These are phyloP conservation scores for Metarhizium sp. DNA, from an alignment of 2,329 filamentous ascomycete genomes.

Conservation along the genomic window DNA sequence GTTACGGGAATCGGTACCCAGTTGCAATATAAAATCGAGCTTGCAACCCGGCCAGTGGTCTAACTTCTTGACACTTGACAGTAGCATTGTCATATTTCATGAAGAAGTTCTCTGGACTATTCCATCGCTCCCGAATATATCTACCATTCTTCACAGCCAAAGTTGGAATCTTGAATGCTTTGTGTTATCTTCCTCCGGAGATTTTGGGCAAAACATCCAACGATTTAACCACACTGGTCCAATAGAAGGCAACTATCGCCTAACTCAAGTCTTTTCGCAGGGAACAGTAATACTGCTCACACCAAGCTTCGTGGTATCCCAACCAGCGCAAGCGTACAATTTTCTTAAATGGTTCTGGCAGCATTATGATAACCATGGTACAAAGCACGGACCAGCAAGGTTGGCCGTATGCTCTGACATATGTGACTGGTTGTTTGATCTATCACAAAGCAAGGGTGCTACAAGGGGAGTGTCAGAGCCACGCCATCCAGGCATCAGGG, in stretches of 20 bases:
- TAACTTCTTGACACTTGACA: conserved; percentile 25
- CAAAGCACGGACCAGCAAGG: conserved; percentile 10
- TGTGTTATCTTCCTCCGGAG: conserved; percentile 19
- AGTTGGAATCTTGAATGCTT: conserved; percentile 26
- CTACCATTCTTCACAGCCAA: conserved; percentile 20
- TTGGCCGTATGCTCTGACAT: conserved; percentile 21
- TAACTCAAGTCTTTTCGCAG: conserved; percentile 20
- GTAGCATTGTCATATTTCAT: conserved; percentile 33
- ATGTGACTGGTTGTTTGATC: conserved; percentile 18
- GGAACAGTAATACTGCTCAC: conserved; percentile 29
- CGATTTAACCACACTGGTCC: conserved; percentile 2
- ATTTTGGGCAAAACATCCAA: not conserved
- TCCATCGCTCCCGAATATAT: conserved; percentile 29
- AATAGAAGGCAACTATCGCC: conserved; percentile 10
- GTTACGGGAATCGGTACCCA: conserved; percentile 29
- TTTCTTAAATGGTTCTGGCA: conserved; percentile 28
- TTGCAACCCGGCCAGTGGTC: conserved; percentile 36
- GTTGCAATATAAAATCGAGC: conserved; percentile 33
- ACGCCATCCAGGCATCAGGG: not conserved
- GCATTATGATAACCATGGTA: conserved; percentile 9
- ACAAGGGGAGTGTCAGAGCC: not conserved
- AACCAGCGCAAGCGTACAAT: conserved; percentile 22
- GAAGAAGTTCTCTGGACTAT: conserved; percentile 29
- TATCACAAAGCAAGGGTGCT: conserved; percentile 14
- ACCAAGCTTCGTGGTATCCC: conserved; percentile 31